phyloP scores from a whole-genome alignment of 202 grass and related monocot genomes.

The Zoysia matrella region DNA sequence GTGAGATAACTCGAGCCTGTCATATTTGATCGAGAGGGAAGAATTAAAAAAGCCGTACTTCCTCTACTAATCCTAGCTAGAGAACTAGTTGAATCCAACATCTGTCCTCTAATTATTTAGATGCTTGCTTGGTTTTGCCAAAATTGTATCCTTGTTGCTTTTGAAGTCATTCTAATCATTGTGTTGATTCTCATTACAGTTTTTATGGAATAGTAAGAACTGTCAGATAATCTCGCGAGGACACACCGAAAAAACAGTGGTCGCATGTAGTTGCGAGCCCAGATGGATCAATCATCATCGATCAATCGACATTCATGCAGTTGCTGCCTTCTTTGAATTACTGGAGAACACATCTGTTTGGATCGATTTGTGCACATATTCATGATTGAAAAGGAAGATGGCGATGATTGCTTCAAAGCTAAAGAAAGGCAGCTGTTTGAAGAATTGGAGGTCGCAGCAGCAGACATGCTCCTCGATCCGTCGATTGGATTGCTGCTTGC shows the following conservation, averaged over 20 bases:
- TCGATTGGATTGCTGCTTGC: conserved; percentile 20
- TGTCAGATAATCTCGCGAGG: not conserved
- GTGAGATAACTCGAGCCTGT: not conserved
- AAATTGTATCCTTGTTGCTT: not conserved
- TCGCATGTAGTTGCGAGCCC: not conserved
- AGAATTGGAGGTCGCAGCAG: conserved; percentile 17
- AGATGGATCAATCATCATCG: not conserved
- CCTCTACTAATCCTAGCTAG: not conserved
- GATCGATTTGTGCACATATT: not conserved
- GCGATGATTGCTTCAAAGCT: conserved; percentile 41
- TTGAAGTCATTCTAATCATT: conserved; percentile 1
- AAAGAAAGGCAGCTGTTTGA: conserved; percentile 33
- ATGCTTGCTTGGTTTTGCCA: not conserved
- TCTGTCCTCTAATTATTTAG: too few relatives aligned
- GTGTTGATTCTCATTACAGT: not conserved
- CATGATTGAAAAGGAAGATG: conserved; percentile 29
- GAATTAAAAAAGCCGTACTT: not conserved
- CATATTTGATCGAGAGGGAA: not conserved
- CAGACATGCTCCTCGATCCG: conserved; percentile 10
- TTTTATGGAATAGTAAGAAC: too few relatives aligned
- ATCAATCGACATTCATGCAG: conserved; percentile 1
- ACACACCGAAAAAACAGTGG: not conserved
- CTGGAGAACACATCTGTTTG: not conserved
- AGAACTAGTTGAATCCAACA: too few relatives aligned
- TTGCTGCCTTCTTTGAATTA: not conserved